Percentiles rank a stretch among this genome's conserved stretches.
Conservation (phyloP, 345 rosid species). For the Arabidopsis arenosa region DNA sequence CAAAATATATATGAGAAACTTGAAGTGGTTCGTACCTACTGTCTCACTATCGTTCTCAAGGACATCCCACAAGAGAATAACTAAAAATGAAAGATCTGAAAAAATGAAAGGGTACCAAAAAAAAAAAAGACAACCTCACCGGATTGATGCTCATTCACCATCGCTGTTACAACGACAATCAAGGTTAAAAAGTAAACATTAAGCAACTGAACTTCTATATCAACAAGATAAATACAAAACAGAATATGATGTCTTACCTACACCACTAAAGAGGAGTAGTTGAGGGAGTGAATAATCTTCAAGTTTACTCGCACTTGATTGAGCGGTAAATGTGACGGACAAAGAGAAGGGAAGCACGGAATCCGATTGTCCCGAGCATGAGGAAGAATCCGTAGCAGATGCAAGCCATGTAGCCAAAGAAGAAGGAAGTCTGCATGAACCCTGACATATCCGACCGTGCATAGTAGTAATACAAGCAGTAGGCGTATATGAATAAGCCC, state of each 20-base stretch:
- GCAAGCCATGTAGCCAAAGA: constrained; percentile 65
- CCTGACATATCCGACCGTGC: constrained; percentile 57
- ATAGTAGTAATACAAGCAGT: constrained; percentile 56
- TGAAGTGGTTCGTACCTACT: not conserved
- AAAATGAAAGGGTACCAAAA: not conserved
- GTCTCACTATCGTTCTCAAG: constrained; percentile 4
- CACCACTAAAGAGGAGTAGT: not conserved
- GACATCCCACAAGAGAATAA: not conserved
- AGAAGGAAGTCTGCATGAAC: constrained; percentile 59
- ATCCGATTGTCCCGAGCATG: constrained; percentile 56
- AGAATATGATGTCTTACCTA: constrained; percentile 11
- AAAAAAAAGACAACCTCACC: not conserved
- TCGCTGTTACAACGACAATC: constrained; percentile 2
- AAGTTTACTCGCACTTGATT: constrained; percentile 50
- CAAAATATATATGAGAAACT: not conserved
- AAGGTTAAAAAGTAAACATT: not conserved
- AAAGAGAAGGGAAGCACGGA: constrained; percentile 53
- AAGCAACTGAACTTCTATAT: not conserved
- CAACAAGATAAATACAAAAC: not conserved
- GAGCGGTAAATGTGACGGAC: constrained; percentile 57
- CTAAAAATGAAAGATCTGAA: not conserved
- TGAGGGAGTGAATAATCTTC: not conserved
- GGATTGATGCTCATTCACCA: not conserved
- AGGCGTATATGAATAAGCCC: constrained; percentile 51
- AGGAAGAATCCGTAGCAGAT: constrained; percentile 58